Conservation (phyloP, 176 grass and related monocot genomes). For the Aegilops tauschii region DNA sequence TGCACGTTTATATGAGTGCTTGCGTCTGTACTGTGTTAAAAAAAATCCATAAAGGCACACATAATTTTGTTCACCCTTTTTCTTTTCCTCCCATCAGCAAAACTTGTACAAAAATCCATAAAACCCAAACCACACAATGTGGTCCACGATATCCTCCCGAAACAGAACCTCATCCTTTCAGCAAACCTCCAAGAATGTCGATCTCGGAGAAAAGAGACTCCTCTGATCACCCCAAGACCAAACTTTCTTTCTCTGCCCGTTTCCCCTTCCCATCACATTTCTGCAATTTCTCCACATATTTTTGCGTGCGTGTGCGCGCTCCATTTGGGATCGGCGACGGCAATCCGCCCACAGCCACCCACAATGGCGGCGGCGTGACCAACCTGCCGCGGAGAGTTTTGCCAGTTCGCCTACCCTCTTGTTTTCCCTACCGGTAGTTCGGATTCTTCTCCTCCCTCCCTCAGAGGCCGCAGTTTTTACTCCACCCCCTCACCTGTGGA, state of each 20-base stretch:
- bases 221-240: background rate
- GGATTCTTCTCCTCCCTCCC: background rate
- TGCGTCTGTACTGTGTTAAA: too few species aligned
- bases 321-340: slow-evolving; percentile 21
- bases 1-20: too few species aligned
- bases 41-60: too few species aligned
- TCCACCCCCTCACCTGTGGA: slow-evolving; percentile 24
- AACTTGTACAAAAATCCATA: background rate
- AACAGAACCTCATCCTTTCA: slow-evolving; percentile 31
- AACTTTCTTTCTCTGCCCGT: background rate
- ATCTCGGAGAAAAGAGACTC: background rate
- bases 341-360: slow-evolving; percentile 8
- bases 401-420: background rate
- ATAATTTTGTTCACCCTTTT: background rate
- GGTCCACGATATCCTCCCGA: slow-evolving; percentile 21
- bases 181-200: slow-evolving; percentile 42
- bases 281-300: background rate
- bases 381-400: background rate
- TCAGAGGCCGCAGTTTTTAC: background rate
- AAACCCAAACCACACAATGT: slow-evolving; percentile 27
- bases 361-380: slow-evolving; percentile 9
- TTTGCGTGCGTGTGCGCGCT: background rate
- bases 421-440: background rate
- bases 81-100: background rate
- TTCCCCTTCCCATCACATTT: background rate